Base-by-base conservation (phyloP, 2,329 filamentous ascomycete genomes). In the Aspergillus eucalypticola region DNA sequence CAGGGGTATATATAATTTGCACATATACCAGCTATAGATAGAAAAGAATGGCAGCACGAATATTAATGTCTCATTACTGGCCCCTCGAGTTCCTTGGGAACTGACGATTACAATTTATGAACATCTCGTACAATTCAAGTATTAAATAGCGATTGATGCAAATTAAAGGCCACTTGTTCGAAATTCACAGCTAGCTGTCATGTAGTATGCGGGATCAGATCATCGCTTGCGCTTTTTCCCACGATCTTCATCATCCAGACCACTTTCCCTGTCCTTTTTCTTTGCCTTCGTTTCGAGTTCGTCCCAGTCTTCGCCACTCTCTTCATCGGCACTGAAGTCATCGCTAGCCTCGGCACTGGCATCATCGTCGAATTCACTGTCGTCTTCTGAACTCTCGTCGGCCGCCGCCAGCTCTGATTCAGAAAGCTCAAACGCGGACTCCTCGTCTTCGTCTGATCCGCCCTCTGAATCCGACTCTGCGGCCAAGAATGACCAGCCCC, bases 321-420 rank as follows among this genome's bases (percentile, higher is more conserved):
- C 90, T 6, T 93, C 90, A 3, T 86, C 84, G 6, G 68, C 76
- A 57, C 76, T 79, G 46, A 85, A 86, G 17, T 86, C 82, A 19
- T 90, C 90, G 52, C 84, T 84, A 49, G 77, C 87, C 58, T 91
- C 90, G 11, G 94, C 92, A 64, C 87, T 90, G 29, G 92, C 94
- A 64, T 96, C 93, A 71, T 94, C 94, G 70, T 96, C 93, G 73
- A 95, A 98, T 63, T 98, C 93, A 19, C 90, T 95, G 60, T 92
- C 95, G 44, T 96, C 93, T 67, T 96, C 94, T 8, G 88, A 92
- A 13, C 84, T 90, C 72, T 91, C 92, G 35, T 94, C 92, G 2
- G 82, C 84, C 27, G 80, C 81, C 13, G 83, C 87, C 39, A 97
- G 79, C 65, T 98, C 95, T 3, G 88, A 89, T 61, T 96, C 94